Percentiles rank a stretch among this genome's conserved stretches.
phyloP scores from a whole-genome alignment of 2,329 filamentous ascomycete genomes.

The Pseudopyricularia javanii region DNA sequence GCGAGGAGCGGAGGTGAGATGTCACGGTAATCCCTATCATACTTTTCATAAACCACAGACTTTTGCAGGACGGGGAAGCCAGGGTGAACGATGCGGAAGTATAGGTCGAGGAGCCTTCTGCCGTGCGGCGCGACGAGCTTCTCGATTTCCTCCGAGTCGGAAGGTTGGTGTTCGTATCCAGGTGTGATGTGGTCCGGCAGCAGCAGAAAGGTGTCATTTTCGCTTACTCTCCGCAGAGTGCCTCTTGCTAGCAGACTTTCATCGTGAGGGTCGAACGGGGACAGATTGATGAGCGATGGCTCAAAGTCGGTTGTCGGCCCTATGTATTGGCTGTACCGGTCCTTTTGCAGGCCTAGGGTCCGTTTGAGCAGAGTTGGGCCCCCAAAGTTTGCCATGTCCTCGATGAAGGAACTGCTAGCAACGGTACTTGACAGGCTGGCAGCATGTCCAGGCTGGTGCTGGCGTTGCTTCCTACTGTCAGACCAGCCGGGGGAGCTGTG shows the following conservation, averaged over 20 bases:
- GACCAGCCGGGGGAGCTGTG: conserved; percentile 43
- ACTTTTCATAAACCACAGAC: conserved; percentile 49
- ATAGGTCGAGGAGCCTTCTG: conserved; percentile 50
- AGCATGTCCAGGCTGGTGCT: conserved; percentile 25
- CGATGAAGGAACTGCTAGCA: conserved; percentile 49
- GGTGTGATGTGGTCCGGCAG: conserved; percentile 62
- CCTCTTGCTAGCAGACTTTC: conserved; percentile 62
- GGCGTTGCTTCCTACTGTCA: conserved; percentile 39
- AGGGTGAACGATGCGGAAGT: conserved; percentile 51
- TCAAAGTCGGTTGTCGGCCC: conserved; percentile 76
- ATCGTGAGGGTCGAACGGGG: conserved; percentile 68
- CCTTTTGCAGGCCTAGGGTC: conserved; percentile 63
- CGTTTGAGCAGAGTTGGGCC: conserved; percentile 54
- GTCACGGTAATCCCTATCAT: conserved; percentile 41
- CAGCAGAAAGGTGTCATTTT: conserved; percentile 68
- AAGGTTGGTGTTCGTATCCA: conserved; percentile 56
- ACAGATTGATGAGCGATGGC: conserved; percentile 70
- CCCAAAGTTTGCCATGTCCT: conserved; percentile 60
- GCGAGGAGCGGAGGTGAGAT: conserved; percentile 47
- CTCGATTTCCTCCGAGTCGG: conserved; percentile 59
- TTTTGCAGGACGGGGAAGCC: conserved; percentile 48
- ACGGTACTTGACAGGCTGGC: conserved; percentile 49
- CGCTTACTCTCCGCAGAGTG: conserved; percentile 63
- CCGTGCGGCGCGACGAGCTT: conserved; percentile 53
- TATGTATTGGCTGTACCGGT: conserved; percentile 73